Conservation (phyloP, 2,329 filamentous ascomycete genomes). For the Colletotrichum sansevieriae region DNA sequence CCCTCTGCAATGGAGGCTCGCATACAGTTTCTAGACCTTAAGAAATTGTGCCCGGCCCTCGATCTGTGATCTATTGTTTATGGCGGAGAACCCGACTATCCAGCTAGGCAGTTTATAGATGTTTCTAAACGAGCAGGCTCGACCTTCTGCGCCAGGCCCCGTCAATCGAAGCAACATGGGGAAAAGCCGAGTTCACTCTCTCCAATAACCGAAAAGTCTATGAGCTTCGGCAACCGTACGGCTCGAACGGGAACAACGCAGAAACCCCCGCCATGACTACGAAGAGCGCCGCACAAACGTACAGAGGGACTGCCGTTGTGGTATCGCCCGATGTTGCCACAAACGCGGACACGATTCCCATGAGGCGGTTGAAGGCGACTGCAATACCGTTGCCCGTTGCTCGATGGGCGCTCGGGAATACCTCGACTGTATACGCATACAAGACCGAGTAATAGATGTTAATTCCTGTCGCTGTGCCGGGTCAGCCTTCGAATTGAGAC, state of each 20-base stretch:
- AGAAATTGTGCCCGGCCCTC: too few relatives aligned
- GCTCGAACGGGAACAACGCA: conserved; percentile 74
- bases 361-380: conserved; percentile 78
- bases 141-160: too few relatives aligned
- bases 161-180: too few relatives aligned
- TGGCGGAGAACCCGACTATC: too few relatives aligned
- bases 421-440: conserved; percentile 73
- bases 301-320: conserved; percentile 73
- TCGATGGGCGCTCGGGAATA: conserved; percentile 76
- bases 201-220: background rate
- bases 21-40: too few relatives aligned
- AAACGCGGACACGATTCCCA: conserved; percentile 80
- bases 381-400: conserved; percentile 82
- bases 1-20: too few relatives aligned
- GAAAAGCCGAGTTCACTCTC: too few relatives aligned
- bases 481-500: background rate
- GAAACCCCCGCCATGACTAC: conserved; percentile 71
- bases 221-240: conserved; percentile 69
- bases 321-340: conserved; percentile 74
- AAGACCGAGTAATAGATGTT: conserved; percentile 81
- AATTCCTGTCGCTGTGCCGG: conserved; percentile 54
- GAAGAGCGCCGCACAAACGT: conserved; percentile 76
- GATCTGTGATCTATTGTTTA: too few relatives aligned
- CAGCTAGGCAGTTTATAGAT: too few relatives aligned
- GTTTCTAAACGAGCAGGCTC: too few relatives aligned